A percentile compares a stretch with the other conserved stretches of the same genome.
Evolutionary conservation across 208 protist species (phyloP).

Genomic region (Wallacemonas sp.): DNA sequence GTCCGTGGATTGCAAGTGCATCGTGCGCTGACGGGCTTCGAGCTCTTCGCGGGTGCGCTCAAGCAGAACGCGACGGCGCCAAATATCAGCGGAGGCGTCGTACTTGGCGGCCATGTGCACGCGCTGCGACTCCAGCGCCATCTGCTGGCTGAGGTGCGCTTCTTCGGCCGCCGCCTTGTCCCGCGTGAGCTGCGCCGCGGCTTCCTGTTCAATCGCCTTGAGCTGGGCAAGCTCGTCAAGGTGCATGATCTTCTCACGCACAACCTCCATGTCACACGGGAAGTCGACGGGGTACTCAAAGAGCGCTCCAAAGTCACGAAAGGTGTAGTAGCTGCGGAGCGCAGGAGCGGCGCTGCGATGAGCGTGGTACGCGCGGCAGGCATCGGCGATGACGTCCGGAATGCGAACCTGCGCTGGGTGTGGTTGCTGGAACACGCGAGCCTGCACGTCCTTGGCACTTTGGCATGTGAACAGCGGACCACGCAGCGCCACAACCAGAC

Average conservation of each 20-base stretch:
- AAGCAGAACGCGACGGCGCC: slow-evolving; percentile 42
- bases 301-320: slow-evolving; percentile 21
- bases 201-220: slow-evolving; percentile 23
- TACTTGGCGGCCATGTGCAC: slow-evolving; percentile 69
- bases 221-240: slow-evolving; percentile 40
- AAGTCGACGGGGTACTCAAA: slow-evolving; percentile 55
- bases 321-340: slow-evolving; percentile 18
- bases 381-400: slow-evolving; percentile 44
- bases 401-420: slow-evolving; percentile 27
- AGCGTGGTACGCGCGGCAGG: slow-evolving; percentile 40
- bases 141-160: slow-evolving; percentile 37
- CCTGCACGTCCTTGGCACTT: slow-evolving; percentile 42
- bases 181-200: slow-evolving; percentile 24
- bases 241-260: slow-evolving; percentile 51
- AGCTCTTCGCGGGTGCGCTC: slow-evolving; percentile 37
- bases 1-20: slow-evolving; percentile 39
- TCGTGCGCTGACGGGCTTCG: slow-evolving; percentile 39
- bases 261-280: slow-evolving; percentile 34
- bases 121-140: slow-evolving; percentile 59
- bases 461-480: slow-evolving; percentile 33
- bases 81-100: slow-evolving; percentile 42
- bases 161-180: slow-evolving; percentile 35
- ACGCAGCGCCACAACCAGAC: slow-evolving; percentile 33
- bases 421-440: slow-evolving; percentile 25
- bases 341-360: slow-evolving; percentile 16